Conservation (phyloP, 805 yeast genomes). For the Metschnikowia gelsemii region DNA sequence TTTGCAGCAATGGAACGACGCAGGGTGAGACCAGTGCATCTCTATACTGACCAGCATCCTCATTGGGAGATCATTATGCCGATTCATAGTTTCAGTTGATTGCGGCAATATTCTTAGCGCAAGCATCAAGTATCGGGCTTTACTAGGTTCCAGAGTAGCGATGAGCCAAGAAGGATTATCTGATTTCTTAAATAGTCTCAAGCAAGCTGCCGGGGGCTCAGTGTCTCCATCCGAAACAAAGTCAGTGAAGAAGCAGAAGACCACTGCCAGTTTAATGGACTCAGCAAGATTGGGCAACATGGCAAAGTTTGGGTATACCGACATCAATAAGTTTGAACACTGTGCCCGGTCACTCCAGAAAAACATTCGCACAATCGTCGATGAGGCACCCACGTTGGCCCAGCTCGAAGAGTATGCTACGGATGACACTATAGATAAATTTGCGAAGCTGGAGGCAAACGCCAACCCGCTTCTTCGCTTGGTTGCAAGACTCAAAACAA, state of each 20-base stretch:
- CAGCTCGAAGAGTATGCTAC: slow-evolving; percentile 37
- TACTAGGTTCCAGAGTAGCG: neutral
- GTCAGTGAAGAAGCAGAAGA: slow-evolving; percentile 6
- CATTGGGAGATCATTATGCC: neutral
- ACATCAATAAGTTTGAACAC: slow-evolving; percentile 41
- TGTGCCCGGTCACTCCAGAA: slow-evolving; percentile 45
- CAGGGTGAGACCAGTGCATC: neutral
- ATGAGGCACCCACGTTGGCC: slow-evolving; percentile 54
- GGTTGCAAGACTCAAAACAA: slow-evolving; percentile 58
- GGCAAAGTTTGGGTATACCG: slow-evolving; percentile 31
- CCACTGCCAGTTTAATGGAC: slow-evolving; percentile 4
- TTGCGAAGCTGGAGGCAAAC: slow-evolving; percentile 49
- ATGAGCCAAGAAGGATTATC: slow-evolving; percentile 4
- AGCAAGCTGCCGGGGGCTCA: slow-evolving; percentile 5
- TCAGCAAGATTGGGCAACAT: neutral
- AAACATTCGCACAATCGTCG: slow-evolving; percentile 33
- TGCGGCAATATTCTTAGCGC: neutral
- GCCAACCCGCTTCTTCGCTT: slow-evolving; percentile 55
- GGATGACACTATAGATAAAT: slow-evolving; percentile 36
- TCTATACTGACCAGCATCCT: neutral
- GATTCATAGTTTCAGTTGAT: neutral
- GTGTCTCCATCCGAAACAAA: neutral
- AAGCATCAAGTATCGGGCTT: neutral
- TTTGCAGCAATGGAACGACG: no score
- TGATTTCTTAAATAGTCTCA: slow-evolving; percentile 4